Evolutionary conservation across 2,329 filamentous ascomycete species (phyloP).

Genomic region (Beauveria asiatica): DNA sequence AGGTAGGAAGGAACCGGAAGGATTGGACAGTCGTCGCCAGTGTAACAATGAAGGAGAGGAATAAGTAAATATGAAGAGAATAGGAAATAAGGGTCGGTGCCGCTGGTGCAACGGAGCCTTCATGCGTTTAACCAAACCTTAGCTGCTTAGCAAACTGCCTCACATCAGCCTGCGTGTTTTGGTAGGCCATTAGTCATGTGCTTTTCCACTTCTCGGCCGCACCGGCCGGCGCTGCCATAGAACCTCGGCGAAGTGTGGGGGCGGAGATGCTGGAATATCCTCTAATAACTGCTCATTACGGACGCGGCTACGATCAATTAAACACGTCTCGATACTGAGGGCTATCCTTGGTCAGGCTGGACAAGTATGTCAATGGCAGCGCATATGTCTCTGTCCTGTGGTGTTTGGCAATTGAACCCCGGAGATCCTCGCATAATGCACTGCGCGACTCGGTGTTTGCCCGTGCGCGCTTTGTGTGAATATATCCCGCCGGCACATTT

Average conservation of each 20-base stretch:
- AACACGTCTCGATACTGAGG: not conserved
- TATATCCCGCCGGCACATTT: not conserved
- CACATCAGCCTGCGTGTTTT: not conserved
- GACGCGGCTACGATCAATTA: not conserved
- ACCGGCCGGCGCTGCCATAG: conserved; percentile 8
- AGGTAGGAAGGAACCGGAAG: not conserved
- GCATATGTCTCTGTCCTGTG: not conserved
- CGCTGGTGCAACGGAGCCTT: not conserved
- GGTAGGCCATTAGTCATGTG: conserved; percentile 7
- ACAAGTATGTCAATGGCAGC: not conserved
- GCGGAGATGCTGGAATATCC: conserved; percentile 4
- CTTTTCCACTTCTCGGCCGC: conserved; percentile 1
- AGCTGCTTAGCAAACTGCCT: not conserved
- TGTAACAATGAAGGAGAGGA: not conserved
- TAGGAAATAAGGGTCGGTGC: not conserved
- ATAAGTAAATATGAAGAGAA: not conserved
- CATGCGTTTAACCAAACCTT: conserved; percentile 5
- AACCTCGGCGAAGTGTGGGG: conserved; percentile 13
- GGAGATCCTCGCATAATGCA: not conserved
- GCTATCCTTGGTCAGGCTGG: not conserved
- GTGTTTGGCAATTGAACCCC: not conserved
- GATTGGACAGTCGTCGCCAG: not conserved
- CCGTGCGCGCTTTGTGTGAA: not conserved
- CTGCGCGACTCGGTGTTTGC: not conserved
- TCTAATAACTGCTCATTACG: not conserved